phyloP scores from a whole-genome alignment of 2,329 filamentous ascomycete genomes.

The Sarocladiaceae sp. region DNA sequence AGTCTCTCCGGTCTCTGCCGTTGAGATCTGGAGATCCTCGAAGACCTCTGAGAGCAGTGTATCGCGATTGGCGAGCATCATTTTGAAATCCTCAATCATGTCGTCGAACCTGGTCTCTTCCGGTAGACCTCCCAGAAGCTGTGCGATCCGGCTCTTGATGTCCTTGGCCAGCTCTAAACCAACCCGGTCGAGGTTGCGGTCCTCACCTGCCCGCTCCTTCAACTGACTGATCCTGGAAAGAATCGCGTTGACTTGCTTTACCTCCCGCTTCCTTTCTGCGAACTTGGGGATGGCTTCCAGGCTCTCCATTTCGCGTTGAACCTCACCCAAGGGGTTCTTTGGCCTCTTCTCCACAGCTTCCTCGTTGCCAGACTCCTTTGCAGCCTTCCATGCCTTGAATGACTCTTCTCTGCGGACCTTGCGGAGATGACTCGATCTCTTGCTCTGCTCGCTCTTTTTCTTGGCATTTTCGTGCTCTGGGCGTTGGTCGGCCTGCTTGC shows the following conservation, averaged over 20 bases:
- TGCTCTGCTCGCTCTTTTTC: too few species aligned
- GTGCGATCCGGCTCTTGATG: not conserved
- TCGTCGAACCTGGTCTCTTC: conserved; percentile 4
- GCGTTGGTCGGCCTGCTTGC: conserved; percentile 54
- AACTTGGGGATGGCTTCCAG: conserved; percentile 46
- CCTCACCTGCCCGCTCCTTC: not conserved
- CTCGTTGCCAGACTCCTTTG: conserved; percentile 22
- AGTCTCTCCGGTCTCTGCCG: not conserved
- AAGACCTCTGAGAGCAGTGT: conserved; percentile 2
- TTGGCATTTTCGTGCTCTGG: not conserved
- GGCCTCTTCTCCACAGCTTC: conserved; percentile 15
- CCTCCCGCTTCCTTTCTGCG: conserved; percentile 51
- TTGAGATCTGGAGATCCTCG: not conserved
- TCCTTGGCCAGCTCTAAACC: not conserved
- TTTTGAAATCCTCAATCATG: conserved; percentile 1
- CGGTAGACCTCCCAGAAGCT: not conserved
- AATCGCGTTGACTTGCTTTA: not conserved
- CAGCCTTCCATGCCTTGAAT: conserved; percentile 12
- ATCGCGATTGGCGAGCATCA: conserved; percentile 3
- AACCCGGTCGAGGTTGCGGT: not conserved
- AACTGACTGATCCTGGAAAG: conserved; percentile 1
- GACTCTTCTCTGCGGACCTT: not conserved
- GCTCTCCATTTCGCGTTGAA: not conserved
- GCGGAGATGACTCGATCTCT: too few species aligned
- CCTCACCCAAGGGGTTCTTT: conserved; percentile 13